Base-by-base conservation (phyloP, 1,284 basidiomycete genomes). In the Moesziomyces globuligerus region DNA sequence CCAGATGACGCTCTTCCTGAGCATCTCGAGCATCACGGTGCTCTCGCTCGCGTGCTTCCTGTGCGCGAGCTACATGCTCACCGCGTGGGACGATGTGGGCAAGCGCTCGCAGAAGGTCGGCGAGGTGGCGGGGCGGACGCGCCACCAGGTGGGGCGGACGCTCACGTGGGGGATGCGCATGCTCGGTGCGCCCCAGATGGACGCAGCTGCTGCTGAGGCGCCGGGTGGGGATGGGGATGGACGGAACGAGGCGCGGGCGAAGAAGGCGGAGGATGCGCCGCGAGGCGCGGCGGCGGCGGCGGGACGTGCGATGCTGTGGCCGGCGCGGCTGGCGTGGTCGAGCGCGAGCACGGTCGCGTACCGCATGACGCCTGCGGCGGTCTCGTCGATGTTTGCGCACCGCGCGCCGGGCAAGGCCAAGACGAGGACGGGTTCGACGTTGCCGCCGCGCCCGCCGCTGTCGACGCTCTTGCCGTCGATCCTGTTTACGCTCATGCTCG, bases 381-480 rank as follows among this genome's bases (percentile, higher is more conserved):
- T 66, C 13, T 24, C 49, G 25, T 46, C 49, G 15, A 45, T 65
- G 39, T 65, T 65, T 21, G 29, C 49, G 18, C 25, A 49, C 18
- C 0, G 7, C 50, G 3, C 29, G 17, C 28, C 17, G 11, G 29
- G 7, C 23, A 49, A 8, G 28, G 15, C 7, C 37, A 53, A 38
- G 47, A 18, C 39, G 40, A 64, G 26, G 20, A 47, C 15, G 21
- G 15, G 5, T 2, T 62, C 73, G 11, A 51, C 40, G 4, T 41
- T 79, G 1, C 76, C 76, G 3, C 76, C 76, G 4, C 49, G 76
- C 13, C 76, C 76, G 8, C 76, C 76, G 21, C 59, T 79, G 7
- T 74, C 73, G 32, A 56, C 65, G 8, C 54, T 79, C 24, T 24
- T 79, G 23, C 73, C 76, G 0, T 74, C 71, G 43, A 77, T 79